Conservation (phyloP, 2,329 filamentous ascomycete genomes). For the Pseudogymnoascus sp. region DNA sequence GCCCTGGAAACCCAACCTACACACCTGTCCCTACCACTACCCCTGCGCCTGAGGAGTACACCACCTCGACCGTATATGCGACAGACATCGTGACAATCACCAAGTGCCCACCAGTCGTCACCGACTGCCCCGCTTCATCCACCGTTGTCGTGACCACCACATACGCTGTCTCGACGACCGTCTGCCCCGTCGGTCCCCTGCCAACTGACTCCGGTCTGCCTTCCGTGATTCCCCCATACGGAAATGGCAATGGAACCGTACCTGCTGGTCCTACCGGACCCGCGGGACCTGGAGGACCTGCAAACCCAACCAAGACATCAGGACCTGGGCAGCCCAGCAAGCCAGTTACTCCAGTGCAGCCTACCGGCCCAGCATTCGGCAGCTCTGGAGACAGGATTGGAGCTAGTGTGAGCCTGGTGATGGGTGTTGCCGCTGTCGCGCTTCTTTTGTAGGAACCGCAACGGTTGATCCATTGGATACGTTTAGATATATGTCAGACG, state of each 20-base stretch:
- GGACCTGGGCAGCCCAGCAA: background rate
- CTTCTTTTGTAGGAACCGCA: background rate
- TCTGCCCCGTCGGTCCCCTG: background rate
- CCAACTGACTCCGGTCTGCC: background rate
- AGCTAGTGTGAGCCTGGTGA: background rate
- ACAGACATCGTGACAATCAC: slow-evolving; percentile 12
- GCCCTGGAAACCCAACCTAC: slow-evolving; percentile 24
- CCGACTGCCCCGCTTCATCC: slow-evolving; percentile 6
- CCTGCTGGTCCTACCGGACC: background rate
- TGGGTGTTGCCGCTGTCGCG: background rate
- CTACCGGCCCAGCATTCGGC: background rate
- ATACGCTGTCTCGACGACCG: slow-evolving; percentile 1
- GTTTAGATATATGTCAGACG: background rate
- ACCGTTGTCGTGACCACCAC: background rate
- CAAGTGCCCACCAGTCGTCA: background rate
- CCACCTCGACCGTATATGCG: slow-evolving; percentile 13
- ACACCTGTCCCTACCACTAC: background rate
- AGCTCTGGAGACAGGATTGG: background rate
- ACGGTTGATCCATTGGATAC: background rate
- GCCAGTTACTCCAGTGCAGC: background rate
- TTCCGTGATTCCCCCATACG: slow-evolving; percentile 4
- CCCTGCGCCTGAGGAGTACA: background rate
- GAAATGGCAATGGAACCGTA: background rate
- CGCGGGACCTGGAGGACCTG: background rate
- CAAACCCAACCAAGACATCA: background rate